Percentiles rank a stretch among this genome's conserved stretches.
phyloP scores from a whole-genome alignment of 257 asterid genomes.

The Rubia yunnanensis region DNA sequence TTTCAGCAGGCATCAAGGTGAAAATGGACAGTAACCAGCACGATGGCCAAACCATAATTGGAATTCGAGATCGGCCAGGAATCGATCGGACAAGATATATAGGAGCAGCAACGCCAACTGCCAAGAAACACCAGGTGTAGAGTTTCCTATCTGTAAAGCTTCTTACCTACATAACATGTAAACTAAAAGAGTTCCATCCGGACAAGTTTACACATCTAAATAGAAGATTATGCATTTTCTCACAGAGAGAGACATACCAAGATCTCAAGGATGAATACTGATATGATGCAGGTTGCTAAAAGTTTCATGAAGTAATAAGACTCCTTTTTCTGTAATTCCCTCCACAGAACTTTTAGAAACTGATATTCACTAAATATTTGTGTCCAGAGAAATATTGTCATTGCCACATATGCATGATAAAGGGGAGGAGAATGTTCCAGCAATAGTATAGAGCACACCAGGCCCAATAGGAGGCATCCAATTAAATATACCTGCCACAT shows the following conservation, averaged over 20 bases:
- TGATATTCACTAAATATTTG: conserved; percentile 68
- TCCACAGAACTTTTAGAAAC: conserved; percentile 60
- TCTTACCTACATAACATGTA: conserved; percentile 51
- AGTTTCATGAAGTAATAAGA: conserved; percentile 38
- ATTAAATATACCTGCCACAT: conserved; percentile 51
- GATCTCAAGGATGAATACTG: conserved; percentile 78
- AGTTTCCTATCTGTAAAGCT: conserved; percentile 81
- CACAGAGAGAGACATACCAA: conserved; percentile 43
- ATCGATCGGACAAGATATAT: conserved; percentile 48
- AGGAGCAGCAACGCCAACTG: conserved; percentile 58
- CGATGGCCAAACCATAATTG: conserved; percentile 55
- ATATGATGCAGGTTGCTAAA: conserved; percentile 34
- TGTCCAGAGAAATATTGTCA: conserved; percentile 87
- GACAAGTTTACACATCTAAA: conserved; percentile 10
- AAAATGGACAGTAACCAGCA: conserved; percentile 78
- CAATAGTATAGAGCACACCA: conserved; percentile 42
- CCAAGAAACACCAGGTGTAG: conserved; percentile 82
- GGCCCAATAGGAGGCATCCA: conserved; percentile 61
- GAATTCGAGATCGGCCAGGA: conserved; percentile 47
- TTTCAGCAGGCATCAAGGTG: conserved; percentile 97
- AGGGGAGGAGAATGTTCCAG: conserved; percentile 87
- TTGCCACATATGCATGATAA: conserved; percentile 75
- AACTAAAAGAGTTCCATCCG: conserved; percentile 13
- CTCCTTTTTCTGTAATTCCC: conserved; percentile 36
- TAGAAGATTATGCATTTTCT: conserved; percentile 6